phyloP scores from a whole-genome alignment of 495 filamentous ascomycete species.

The Cercophora scortea region DNA sequence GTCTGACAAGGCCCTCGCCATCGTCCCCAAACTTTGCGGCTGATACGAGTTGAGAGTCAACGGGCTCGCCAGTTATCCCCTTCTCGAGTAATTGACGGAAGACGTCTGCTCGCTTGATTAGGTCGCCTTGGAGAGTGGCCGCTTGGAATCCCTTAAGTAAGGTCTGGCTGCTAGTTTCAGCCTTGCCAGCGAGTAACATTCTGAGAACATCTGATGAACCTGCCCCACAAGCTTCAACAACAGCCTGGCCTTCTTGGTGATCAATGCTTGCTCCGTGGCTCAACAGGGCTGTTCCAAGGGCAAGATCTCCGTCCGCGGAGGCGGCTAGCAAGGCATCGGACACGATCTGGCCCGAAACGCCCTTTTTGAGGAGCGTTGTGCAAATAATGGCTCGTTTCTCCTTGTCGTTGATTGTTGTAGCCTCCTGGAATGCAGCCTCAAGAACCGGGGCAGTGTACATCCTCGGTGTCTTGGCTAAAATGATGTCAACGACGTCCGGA shows the following conservation, averaged over 20 bases:
- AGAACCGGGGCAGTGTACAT: constrained; percentile 19
- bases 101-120: constrained; percentile 30
- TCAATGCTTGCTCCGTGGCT: constrained; percentile 34
- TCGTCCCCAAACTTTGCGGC: constrained; percentile 37
- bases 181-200: constrained; percentile 30
- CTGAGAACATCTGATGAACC: constrained; percentile 30
- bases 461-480: constrained; percentile 24
- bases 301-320: constrained; percentile 36
- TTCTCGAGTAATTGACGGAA: constrained; percentile 34
- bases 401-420: constrained; percentile 21
- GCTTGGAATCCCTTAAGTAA: constrained; percentile 36
- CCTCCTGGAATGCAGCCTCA: constrained; percentile 23
- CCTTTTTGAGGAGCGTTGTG: constrained; percentile 27
- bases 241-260: constrained; percentile 36
- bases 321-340: constrained; percentile 35
- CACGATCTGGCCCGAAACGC: constrained; percentile 24
- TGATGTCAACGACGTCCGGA: constrained; percentile 25
- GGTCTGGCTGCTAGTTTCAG: constrained; percentile 22
- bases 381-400: constrained; percentile 24
- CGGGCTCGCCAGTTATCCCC: constrained; percentile 31
- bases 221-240: constrained; percentile 35
- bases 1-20: constrained; percentile 29
- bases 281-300: constrained; percentile 31
- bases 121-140: constrained; percentile 31
- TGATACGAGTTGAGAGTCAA: constrained; percentile 37